Evolutionary conservation across 345 rosid species (phyloP), one percentile per base, ranked within the genome.

Genomic region (Excoecaria cochinchinensis): DNA sequence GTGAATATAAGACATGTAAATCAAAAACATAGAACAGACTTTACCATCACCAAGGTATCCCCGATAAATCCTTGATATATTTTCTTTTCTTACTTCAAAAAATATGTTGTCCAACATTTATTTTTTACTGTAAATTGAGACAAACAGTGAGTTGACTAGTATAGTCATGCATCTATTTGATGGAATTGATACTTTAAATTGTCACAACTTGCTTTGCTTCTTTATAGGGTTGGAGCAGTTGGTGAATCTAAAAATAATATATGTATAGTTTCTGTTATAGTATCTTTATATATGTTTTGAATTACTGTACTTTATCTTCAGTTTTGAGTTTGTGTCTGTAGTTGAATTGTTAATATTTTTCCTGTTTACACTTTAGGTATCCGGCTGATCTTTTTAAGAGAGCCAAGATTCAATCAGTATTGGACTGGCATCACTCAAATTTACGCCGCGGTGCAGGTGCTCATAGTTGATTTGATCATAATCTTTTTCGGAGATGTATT

Each of bases 341-440:
- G 22, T 55, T 38, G 17, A 36, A 51, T 70, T 69, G 53, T 74
- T 21, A 40, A 57, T 68, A 19, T 6, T 62, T 61, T 59, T 67
- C 31, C 56, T 72, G 39, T 55, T 71, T 42, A 21, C 67, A 57
- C 63, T 44, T 73, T 68, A 72, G 98, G 97, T 92, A 94, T 84
- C 97, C 97, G 0, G 81, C 86, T 58, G 97, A 94, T 88, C 84
- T 94, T 86, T 89, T 74, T 71, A 90, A 72, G 82, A 91, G 95
- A 82, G 96, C 92, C 69, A 90, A 84, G 88, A 82, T 94, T 78
- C 86, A 92, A 25, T 92, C 98, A 7, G 90, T 90, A 58, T 75
- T 94, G 85, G 90, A 93, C 65, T 93, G 98, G 98, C 97, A 91
- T 82, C 98, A 93, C 82, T 82, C 91, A 39, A 88, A 87, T 79